Evolutionary conservation across 1,284 basidiomycete species (phyloP), one percentile per base, ranked within the genome.

Genomic region (Malassezia psittaci): DNA sequence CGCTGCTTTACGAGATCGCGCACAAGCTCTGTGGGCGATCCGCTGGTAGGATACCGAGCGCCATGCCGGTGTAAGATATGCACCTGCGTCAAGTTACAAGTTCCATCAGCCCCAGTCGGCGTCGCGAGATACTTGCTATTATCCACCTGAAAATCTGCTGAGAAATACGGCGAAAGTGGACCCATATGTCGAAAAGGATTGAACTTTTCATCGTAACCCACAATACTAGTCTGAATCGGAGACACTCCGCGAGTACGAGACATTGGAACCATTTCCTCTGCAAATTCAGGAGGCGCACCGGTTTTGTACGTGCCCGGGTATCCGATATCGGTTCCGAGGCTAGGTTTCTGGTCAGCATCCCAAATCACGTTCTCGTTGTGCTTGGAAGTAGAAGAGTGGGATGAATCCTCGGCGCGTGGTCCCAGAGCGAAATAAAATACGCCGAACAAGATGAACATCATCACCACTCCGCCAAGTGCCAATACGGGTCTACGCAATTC

Each of bases 1-100:
- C 10, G 32, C 16, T 12, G 19, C 36, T 39, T 16, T 9, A 57
- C 34, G 7, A 57, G 19, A 4, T 34, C 29, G 5, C 16, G 11
- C 24, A 55, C 49, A 6, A 42, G 49, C 44, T 48, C 16, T 10
- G 57, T 47, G 18, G 52, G 49, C 36, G 53, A 37, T 48, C 60
- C 59, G 0, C 58, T 54, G 5, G 65, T 70, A 0, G 72, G 72
- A 45, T 74, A 74, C 8, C 72, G 59, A 5, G 67, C 54, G 11
- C 72, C 72, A 49, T 74, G 72, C 12, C 71, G 67, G 37, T 73
- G 70, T 12, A 74, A 58, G 37, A 72, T 69, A 48, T 74, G 72
- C 9, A 67, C 69, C 47, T 71, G 64, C 11, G 53, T 45, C 39
- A 73, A 54, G 13, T 29, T 37, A 57, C 72, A 74, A 16, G 50